phyloP scores from a whole-genome alignment of 345 rosid genomes.

The Salix arbutifolia region DNA sequence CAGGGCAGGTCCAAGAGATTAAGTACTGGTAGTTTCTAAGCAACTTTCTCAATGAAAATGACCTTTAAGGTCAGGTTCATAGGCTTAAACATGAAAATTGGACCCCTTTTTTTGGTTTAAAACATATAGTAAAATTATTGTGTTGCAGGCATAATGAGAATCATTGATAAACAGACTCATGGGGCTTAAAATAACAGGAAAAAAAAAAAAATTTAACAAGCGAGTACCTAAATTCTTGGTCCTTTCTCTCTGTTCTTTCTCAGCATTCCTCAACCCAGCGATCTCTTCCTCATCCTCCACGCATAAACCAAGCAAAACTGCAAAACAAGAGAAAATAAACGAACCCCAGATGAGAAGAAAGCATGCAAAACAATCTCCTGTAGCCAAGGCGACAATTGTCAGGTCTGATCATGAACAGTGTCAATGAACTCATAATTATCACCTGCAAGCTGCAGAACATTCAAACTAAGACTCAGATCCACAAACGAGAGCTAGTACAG shows the following conservation, averaged over 20 bases:
- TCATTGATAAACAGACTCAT: background rate
- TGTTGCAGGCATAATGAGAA: constrained; percentile 7
- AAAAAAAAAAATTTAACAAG: background rate
- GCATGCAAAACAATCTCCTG: constrained; percentile 4
- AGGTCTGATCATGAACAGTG: background rate
- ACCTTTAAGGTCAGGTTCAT: too few species aligned
- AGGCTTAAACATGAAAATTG: background rate
- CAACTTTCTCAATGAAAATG: constrained; percentile 7
- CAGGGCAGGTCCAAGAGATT: constrained; percentile 9
- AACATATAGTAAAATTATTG: background rate
- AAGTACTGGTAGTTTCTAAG: background rate
- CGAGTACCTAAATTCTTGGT: constrained; percentile 11
- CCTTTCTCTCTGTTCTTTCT: constrained; percentile 8
- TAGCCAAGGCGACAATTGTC: background rate
- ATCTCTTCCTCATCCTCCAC: constrained; percentile 3
- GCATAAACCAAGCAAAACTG: constrained; percentile 4
- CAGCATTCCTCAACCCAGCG: constrained; percentile 17
- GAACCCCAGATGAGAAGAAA: constrained; percentile 13
- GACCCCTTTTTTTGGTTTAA: background rate
- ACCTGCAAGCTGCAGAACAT: constrained; percentile 8
- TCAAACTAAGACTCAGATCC: constrained; percentile 19
- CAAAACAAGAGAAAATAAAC: background rate
- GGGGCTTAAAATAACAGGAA: background rate
- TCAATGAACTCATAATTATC: background rate
- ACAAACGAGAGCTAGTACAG: background rate